Percentiles rank a stretch among this genome's conserved stretches.
Conservation (phyloP, 306 rosid species). For the Quercus ilex region DNA sequence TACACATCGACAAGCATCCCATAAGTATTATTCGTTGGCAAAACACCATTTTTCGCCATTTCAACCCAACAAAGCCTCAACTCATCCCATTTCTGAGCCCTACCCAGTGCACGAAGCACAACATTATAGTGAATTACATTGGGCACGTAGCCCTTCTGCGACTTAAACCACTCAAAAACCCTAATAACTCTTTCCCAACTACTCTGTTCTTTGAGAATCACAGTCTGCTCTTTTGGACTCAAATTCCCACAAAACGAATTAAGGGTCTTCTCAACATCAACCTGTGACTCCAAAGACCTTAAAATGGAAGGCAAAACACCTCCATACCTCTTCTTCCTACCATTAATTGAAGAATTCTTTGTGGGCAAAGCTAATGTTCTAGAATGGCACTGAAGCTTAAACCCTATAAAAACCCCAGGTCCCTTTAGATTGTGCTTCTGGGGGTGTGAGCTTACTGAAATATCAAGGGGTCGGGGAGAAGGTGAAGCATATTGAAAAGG, state of each 20-base stretch:
- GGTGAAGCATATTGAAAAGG: slow-evolving; percentile 11
- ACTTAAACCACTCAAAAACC: slow-evolving; percentile 75
- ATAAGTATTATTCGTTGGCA: slow-evolving; percentile 68
- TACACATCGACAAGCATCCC: slow-evolving; percentile 81
- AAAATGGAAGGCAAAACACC: slow-evolving; percentile 54
- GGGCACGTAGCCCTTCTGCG: slow-evolving; percentile 47
- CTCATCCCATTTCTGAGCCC: slow-evolving; percentile 81
- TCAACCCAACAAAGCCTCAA: slow-evolving; percentile 76
- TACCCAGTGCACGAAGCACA: slow-evolving; percentile 70
- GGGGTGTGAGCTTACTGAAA: slow-evolving; percentile 15
- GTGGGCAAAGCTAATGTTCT: slow-evolving; percentile 33
- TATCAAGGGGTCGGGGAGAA: not conserved
- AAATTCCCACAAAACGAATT: slow-evolving; percentile 33
- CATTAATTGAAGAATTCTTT: slow-evolving; percentile 20
- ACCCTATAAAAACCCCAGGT: slow-evolving; percentile 33
- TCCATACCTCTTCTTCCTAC: slow-evolving; percentile 39
- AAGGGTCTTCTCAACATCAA: slow-evolving; percentile 47
- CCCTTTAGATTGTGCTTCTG: slow-evolving; percentile 13
- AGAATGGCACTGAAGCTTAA: slow-evolving; percentile 44
- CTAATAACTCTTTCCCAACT: slow-evolving; percentile 56
- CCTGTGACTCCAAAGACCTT: slow-evolving; percentile 32
- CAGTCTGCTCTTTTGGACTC: slow-evolving; percentile 62
- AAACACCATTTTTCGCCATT: slow-evolving; percentile 63
- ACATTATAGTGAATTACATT: slow-evolving; percentile 89
- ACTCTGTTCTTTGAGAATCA: slow-evolving; percentile 60